These are phyloP conservation scores for Stylosanthes scabra DNA, from an alignment of 331 rosid genomes.

Conservation along the genomic window DNA sequence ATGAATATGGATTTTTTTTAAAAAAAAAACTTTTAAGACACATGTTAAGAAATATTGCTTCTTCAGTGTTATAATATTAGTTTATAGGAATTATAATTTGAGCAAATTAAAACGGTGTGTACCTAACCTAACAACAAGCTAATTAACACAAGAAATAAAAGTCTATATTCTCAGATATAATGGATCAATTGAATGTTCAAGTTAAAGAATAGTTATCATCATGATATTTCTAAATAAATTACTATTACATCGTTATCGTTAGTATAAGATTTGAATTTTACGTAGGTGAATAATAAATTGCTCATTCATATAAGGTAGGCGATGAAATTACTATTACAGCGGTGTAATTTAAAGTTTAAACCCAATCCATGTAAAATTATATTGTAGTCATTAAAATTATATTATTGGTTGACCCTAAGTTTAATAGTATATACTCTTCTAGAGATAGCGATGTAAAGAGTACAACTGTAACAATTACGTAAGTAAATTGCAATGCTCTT, in stretches of 20 bases:
- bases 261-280: not conserved
- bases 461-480: not conserved
- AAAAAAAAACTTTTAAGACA: too few species aligned
- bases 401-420: not conserved
- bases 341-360: too few species aligned
- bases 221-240: not conserved
- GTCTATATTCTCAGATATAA: not conserved
- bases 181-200: not conserved
- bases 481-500: slow-evolving; percentile 11
- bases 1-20: too few species aligned
- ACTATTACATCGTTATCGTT: not conserved
- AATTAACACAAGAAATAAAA: not conserved
- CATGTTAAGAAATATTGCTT: too few species aligned
- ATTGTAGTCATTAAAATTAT: not conserved
- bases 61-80: too few species aligned
- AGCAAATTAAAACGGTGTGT: not conserved
- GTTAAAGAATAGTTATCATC: not conserved
- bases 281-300: not conserved
- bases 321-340: too few species aligned
- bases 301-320: not conserved
- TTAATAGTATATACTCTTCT: not conserved
- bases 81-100: not conserved
- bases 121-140: not conserved
- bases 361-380: too few species aligned
- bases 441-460: not conserved